A percentile compares a stretch with the other conserved stretches of the same genome.
Evolutionary conservation across 345 rosid species (phyloP).

Genomic region (Aegle marmelos): DNA sequence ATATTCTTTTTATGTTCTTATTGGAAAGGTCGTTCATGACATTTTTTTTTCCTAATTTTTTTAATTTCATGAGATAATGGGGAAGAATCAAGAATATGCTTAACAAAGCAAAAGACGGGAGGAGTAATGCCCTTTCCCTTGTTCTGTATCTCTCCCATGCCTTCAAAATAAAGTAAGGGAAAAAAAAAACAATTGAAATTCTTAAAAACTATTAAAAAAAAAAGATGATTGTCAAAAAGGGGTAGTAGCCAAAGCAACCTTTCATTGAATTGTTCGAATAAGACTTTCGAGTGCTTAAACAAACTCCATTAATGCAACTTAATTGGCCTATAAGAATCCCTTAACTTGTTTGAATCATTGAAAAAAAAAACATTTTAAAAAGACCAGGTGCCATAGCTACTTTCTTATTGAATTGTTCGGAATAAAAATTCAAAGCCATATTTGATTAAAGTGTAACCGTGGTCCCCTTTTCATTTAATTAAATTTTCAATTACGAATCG

Average conservation of each 20-base stretch:
- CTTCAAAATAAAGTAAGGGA: no score
- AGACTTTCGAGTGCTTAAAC: background rate
- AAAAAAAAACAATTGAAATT: no score
- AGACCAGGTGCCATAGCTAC: no score
- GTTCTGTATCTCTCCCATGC: background rate
- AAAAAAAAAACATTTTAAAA: no score
- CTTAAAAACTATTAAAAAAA: no score
- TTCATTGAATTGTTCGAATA: background rate
- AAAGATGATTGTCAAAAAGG: background rate
- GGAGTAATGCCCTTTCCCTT: background rate
- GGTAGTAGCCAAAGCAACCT: background rate
- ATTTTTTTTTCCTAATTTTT: background rate
- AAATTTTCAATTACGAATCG: no score
- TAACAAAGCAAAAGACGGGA: background rate
- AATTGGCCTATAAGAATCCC: no score
- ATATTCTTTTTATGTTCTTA: background rate
- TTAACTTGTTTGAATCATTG: no score
- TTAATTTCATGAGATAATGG: background rate
- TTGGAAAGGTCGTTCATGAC: background rate
- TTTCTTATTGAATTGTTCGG: no score
- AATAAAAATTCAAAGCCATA: no score
- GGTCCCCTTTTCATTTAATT: no score
- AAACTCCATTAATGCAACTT: background rate
- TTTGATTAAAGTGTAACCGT: no score
- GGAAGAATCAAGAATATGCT: constrained; percentile 5